phyloP scores from a whole-genome alignment of 176 grass and related monocot genomes.

The Dendrocalamus sinicus region DNA sequence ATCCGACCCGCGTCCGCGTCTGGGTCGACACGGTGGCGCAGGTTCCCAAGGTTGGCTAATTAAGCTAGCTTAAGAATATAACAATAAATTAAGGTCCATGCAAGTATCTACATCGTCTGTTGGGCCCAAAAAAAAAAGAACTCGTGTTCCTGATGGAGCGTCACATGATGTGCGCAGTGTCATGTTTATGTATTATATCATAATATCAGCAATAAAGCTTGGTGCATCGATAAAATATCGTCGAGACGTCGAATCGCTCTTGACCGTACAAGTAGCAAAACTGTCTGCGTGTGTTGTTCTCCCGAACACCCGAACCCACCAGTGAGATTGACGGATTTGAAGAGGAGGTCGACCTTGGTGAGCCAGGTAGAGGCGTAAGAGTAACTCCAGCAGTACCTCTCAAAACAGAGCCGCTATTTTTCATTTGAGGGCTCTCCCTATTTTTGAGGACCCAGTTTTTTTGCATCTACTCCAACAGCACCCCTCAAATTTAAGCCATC shows the following conservation, averaged over 20 bases:
- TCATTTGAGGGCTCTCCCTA: too few relatives aligned
- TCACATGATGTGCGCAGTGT: not conserved
- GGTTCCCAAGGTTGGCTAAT: constrained; percentile 35
- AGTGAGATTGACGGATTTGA: too few relatives aligned
- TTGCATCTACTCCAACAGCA: too few relatives aligned
- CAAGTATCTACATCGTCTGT: not conserved
- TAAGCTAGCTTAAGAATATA: not conserved
- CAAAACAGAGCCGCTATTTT: too few relatives aligned
- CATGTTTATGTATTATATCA: not conserved
- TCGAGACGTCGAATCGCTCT: not conserved
- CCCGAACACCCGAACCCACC: too few relatives aligned
- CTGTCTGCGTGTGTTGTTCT: too few relatives aligned
- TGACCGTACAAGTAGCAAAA: too few relatives aligned
- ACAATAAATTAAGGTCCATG: not conserved
- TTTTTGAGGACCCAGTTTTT: too few relatives aligned
- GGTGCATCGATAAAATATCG: not conserved
- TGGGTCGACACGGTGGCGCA: constrained; percentile 34
- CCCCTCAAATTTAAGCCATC: too few relatives aligned
- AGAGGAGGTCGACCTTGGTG: too few relatives aligned
- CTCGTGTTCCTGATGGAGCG: not conserved
- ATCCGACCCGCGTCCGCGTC: not conserved
- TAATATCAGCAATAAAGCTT: not conserved
- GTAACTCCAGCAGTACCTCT: too few relatives aligned
- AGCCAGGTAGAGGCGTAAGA: too few relatives aligned
- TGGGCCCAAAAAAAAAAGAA: not conserved